Percentiles rank a stretch among this genome's conserved stretches.
Evolutionary conservation across 805 yeast species (phyloP).

Genomic region (Cyberlindnera petersonii): DNA sequence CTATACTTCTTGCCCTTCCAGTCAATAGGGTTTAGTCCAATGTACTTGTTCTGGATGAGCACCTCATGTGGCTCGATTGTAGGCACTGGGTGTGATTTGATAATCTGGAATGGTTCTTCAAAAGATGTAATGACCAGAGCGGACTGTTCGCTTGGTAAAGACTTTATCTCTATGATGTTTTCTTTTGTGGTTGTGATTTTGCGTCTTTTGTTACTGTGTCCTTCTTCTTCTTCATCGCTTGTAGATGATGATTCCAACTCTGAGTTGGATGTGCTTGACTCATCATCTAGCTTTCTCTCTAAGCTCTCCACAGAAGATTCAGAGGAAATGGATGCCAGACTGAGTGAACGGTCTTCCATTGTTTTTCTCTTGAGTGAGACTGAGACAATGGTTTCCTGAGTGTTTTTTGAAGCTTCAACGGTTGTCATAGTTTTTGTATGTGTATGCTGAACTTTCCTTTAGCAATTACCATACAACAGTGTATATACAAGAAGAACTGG

Average conservation of each 20-base stretch:
- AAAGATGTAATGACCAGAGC: slow-evolving; percentile 28
- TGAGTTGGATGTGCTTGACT: slow-evolving; percentile 10
- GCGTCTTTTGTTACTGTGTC: slow-evolving; percentile 6
- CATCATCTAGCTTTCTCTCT: slow-evolving; percentile 20
- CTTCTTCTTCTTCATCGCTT: neutral
- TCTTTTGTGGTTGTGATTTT: neutral
- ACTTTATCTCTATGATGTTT: slow-evolving; percentile 7
- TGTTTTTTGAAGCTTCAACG: neutral
- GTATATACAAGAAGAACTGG: neutral
- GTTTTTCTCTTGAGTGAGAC: slow-evolving; percentile 20
- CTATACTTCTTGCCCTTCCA: slow-evolving; percentile 46
- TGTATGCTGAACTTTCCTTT: neutral
- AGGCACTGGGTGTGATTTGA: slow-evolving; percentile 21
- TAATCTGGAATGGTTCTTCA: slow-evolving; percentile 25
- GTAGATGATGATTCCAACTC: slow-evolving; percentile 5
- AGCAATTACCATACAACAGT: no score
- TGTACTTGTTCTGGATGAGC: slow-evolving; percentile 30
- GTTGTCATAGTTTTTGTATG: slow-evolving; percentile 1
- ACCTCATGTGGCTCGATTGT: slow-evolving; percentile 29
- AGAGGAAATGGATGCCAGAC: slow-evolving; percentile 22
- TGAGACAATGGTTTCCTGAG: neutral
- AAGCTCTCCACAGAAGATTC: slow-evolving; percentile 13
- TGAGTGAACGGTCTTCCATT: slow-evolving; percentile 21
- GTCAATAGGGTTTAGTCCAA: slow-evolving; percentile 46
- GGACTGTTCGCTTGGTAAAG: slow-evolving; percentile 9